Conservation (phyloP, 1,139 yeast species). For the Saccharomyces pastorianus region DNA sequence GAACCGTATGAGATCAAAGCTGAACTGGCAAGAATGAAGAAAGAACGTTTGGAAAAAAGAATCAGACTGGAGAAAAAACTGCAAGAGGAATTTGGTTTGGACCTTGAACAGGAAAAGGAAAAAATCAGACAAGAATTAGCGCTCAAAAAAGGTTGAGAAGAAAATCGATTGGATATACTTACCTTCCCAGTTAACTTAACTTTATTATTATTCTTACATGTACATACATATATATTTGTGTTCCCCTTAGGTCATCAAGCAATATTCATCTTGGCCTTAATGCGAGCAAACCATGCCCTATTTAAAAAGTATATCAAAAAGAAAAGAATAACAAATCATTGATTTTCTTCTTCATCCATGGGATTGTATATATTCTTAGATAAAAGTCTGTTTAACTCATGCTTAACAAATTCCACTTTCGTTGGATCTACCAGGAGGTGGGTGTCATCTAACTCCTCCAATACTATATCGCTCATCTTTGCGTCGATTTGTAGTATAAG, state of each 20-base stretch:
- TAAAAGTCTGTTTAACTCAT: constrained; percentile 63
- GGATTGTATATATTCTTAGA: constrained; percentile 83
- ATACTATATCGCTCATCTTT: constrained; percentile 55
- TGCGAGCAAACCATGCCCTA: not conserved
- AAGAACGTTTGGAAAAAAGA: constrained; percentile 67
- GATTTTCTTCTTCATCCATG: constrained; percentile 55
- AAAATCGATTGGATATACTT: not conserved
- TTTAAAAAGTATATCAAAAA: not conserved
- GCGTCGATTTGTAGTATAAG: constrained; percentile 74
- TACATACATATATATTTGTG: not conserved
- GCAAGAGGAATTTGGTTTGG: constrained; percentile 56
- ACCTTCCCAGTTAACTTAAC: too few species aligned
- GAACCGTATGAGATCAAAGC: constrained; percentile 89
- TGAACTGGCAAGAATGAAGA: constrained; percentile 77
- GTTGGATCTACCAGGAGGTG: constrained; percentile 69
- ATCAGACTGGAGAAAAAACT: constrained; percentile 67
- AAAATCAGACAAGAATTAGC: constrained; percentile 27
- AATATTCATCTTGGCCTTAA: not conserved
- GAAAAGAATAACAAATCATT: constrained; percentile 5
- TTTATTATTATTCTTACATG: not conserved
- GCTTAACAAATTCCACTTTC: constrained; percentile 66
- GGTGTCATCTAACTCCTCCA: constrained; percentile 83
- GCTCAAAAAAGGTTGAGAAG: constrained; percentile 2
- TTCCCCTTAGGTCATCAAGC: not conserved
- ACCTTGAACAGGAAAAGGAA: constrained; percentile 36